Conservation (phyloP, 257 asterid genomes). For the Capsicum chinense region DNA sequence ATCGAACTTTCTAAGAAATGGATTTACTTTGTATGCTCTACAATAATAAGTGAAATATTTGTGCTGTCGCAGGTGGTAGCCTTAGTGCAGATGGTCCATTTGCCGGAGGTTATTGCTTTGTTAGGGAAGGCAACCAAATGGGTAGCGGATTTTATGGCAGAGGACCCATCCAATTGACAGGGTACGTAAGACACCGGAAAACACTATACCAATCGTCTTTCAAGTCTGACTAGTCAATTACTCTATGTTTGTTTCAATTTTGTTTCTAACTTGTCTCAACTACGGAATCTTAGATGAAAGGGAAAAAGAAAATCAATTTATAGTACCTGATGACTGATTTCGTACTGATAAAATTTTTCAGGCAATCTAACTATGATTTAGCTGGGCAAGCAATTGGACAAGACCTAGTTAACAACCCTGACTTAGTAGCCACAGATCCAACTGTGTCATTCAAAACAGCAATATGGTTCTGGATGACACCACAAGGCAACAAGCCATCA, state of each 20-base stretch:
- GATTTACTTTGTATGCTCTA: too few species aligned
- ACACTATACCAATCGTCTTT: too few species aligned
- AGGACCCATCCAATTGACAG: conserved; percentile 40
- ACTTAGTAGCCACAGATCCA: conserved; percentile 43
- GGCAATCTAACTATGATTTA: conserved; percentile 41
- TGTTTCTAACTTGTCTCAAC: background rate
- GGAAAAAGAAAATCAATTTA: background rate
- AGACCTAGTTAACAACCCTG: conserved; percentile 44
- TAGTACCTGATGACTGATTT: background rate
- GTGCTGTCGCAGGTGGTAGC: conserved; percentile 31
- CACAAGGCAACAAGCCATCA: conserved; percentile 47
- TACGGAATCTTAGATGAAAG: background rate
- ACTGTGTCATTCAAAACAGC: conserved; percentile 47
- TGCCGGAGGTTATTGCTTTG: conserved; percentile 41
- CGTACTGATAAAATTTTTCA: background rate
- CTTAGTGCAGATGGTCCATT: conserved; percentile 33
- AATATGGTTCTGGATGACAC: conserved; percentile 52
- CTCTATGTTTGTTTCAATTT: too few species aligned
- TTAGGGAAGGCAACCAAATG: conserved; percentile 27
- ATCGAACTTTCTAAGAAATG: too few species aligned
- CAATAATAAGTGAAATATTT: background rate
- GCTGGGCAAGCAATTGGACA: conserved; percentile 37
- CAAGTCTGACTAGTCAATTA: background rate
- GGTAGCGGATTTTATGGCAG: conserved; percentile 37
- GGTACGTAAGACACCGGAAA: conserved; percentile 27